Evolutionary conservation across 2,329 filamentous ascomycete genomes (phyloP), one percentile per base, ranked within the genome.

Genomic region (Ceratocystis eucalypticola): DNA sequence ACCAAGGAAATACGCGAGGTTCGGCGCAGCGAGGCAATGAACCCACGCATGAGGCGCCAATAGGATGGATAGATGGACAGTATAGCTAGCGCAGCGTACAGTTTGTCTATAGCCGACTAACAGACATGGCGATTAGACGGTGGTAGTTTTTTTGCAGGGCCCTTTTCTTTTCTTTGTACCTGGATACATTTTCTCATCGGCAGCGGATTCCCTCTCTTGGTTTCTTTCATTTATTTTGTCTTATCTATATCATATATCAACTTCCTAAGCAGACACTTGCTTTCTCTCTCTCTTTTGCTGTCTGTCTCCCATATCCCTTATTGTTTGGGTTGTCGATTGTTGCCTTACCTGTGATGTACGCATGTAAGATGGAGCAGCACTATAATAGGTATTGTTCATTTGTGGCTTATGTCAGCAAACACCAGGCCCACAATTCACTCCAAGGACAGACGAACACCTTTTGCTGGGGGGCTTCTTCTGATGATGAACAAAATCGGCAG

Each of bases 1-100:
- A 97, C 93, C 3, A 96, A 91, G 77, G 93, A 97, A 80, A 84
- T 92, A 74, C 83, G 94, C 68, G 91, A 96, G 71, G 92, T 87
- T 76, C 84, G 91, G 74, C 85, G 83, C 72, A 80, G 85, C 62
- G 91, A 96, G 75, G 91, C 93, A 4, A 78, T 84, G 69, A 88
- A 96, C 79, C 92, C 92, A 57, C 83, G 92, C 72, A 82, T 87
- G 70, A 83, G 86, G 68, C 85, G 85, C 75, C 72, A 75, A 64
- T 82, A 69, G 33, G 15, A 25, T 25, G n/a, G n/a, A 33, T 4
- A 20, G n/a, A 10, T 5, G 10, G 22, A 15, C 50, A 37, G 28
- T 41, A 41, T 41, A 41, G 30, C 28, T 28, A 10, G 22, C 17
- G 48, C 20, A 28, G 37, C 10, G 12, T 41, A 17, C 55, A 12